Evolutionary conservation across 1,139 yeast genomes (phyloP), one percentile per base, ranked within the genome.

Genomic region (Sugiyamaella castrensis): DNA sequence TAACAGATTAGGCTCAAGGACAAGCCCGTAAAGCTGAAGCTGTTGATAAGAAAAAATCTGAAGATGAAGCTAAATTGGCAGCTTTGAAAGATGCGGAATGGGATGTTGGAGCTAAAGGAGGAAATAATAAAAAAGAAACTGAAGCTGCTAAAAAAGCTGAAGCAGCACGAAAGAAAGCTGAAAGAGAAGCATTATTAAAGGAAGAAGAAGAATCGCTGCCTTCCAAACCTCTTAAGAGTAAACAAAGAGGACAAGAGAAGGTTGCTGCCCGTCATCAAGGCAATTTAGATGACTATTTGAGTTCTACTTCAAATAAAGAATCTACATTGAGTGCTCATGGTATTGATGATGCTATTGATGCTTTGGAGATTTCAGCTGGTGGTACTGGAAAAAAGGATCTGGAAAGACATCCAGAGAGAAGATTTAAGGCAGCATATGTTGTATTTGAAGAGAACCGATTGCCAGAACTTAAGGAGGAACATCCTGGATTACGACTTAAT

Each of bases 331-430:
- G 76, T 62, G 95, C 95, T 9, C 73, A 80, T 54, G 92, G 92
- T 63, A 74, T 87, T 46, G 95, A 87, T 56, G 79, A 79, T 60
- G 94, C 94, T 1, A 72, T 87, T 59, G 88, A 85, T 48, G 95
- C 95, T 2, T 74, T 87, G 65, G 76, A 86, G 5, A 73, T 87
- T 64, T 57, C 71, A 13, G 53, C 59, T 15, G 57, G 59, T 26
- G 65, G 64, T 13, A 78, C 85, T 24, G 70, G 74, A 42, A 75
- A 71, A 50, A 72, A 75, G 55, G 84, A 81, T 62, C 72, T 87
- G 50, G 96, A 87, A 57, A 82, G 88, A 66, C 96, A 87, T 60
- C 95, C 96, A 8, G 96, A 87, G 71, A 78, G 95, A 68, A 78
- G 96, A 65, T 86, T 83, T 67, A 87, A 87, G 72, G 89, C 94